Percentiles rank a stretch among this genome's conserved stretches.
phyloP scores from a whole-genome alignment of 2,329 filamentous ascomycete genomes.

The Pestalotiopsis fici region DNA sequence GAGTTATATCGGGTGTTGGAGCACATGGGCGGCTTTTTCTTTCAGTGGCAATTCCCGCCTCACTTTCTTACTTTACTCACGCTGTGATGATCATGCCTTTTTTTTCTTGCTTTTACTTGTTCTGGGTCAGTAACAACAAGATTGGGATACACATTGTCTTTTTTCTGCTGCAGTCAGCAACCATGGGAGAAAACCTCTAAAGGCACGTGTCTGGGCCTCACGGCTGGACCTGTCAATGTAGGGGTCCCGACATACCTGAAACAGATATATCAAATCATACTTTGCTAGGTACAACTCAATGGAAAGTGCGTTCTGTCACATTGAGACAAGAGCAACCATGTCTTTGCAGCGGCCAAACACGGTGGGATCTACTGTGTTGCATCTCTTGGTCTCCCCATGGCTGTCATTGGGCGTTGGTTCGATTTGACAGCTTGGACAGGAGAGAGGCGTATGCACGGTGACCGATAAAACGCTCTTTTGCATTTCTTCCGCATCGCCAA shows the following conservation, averaged over 20 bases:
- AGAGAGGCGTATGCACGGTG: not conserved
- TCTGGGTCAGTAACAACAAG: not conserved
- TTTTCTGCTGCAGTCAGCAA: not conserved
- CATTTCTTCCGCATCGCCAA: not conserved
- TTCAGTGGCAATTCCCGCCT: not conserved
- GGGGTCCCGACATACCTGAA: not conserved
- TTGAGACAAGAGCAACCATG: not conserved
- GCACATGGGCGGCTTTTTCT: not conserved
- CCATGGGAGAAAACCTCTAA: not conserved
- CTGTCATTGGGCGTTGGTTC: not conserved
- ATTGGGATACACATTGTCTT: not conserved
- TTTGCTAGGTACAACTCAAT: not conserved
- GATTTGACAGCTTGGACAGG: not conserved
- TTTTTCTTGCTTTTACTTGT: not conserved
- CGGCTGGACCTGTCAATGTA: not conserved
- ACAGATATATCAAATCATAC: not conserved
- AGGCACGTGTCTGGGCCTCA: not conserved
- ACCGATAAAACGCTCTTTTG: not conserved
- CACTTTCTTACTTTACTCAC: not conserved
- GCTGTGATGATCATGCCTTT: conserved; percentile 5
- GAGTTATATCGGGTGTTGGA: not conserved
- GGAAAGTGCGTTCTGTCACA: not conserved
- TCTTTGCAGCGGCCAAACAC: not conserved
- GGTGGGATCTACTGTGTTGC: not conserved
- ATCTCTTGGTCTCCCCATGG: not conserved